Evolutionary conservation across 1,284 basidiomycete genomes (phyloP), one percentile per base, ranked within the genome.

Genomic region (Cystobasidiaceae sp.): DNA sequence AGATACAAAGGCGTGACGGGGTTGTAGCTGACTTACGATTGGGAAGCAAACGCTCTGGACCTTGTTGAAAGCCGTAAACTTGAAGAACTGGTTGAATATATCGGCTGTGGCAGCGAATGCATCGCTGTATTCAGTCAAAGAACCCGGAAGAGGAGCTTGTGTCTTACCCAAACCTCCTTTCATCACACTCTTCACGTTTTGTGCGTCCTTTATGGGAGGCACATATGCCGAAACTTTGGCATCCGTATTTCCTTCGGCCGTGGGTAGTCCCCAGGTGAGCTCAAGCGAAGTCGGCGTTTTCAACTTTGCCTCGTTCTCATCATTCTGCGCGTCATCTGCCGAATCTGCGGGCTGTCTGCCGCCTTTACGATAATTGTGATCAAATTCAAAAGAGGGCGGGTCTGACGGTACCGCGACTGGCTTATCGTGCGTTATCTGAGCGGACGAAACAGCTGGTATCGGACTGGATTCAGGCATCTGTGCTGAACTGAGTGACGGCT

Each of bases 31-130:
- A n/a, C 83, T 64, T 73, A 90, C 90, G 68, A 82, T 81, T 57
- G 89, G 83, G 69, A 89, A 88, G 72, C 89, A 91, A 32, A 80
- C 81, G 8, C 89, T 90, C 72, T 97, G 93, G 15, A 96, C 84
- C 1, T 87, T 86, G 74, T 97, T 97, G 81, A 96, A 94, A 0
- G 86, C 83, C 0, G 86, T 85, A 70, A 94, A 94, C 71, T 86
- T 87, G 82, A 93, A 96, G 0, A 92, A 78, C 0, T 81, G 78
- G 7, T 88, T 83, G 75, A 88, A 93, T 21, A 85, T 81, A 70
- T 93, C 89, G 54, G 90, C 92, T 93, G 71, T 1, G 63, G 54
- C 48, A 46, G 58, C 33, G 30, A 41, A 25, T 4, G 30, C 5
- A 32, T 2, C 6, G 30, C 2, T 13, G 32, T 19, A 17, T 23